A percentile compares a stretch with the other conserved stretches of the same genome.
These are phyloP conservation scores for Pichia cephalocereana DNA, from an alignment of 805 yeast genomes.

Conservation along the genomic window DNA sequence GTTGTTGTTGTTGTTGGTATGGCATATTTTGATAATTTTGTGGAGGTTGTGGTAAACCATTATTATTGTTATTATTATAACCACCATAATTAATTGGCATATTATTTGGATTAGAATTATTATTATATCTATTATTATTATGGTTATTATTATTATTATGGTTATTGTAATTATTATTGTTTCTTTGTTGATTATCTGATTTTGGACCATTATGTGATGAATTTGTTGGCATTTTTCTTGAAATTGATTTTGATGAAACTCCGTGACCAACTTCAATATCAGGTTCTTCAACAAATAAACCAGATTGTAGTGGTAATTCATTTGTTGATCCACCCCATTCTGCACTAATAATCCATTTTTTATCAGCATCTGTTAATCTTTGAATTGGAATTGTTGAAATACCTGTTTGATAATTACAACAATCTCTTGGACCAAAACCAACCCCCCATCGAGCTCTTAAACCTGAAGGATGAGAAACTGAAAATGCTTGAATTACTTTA, in stretches of 20 bases:
- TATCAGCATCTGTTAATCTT: constrained; percentile 90
- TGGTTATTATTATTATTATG: background rate
- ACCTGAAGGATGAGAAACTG: constrained; percentile 49
- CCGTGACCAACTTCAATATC: constrained; percentile 96
- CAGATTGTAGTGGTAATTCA: constrained; percentile 69
- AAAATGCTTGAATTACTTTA: constrained; percentile 61
- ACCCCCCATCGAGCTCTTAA: constrained; percentile 97
- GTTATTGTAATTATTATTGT: background rate
- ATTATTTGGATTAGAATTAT: constrained; percentile 13
- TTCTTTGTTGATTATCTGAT: constrained; percentile 36
- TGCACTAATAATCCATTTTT: constrained; percentile 78
- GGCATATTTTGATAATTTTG: constrained; percentile 7
- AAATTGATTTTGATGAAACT: constrained; percentile 83
- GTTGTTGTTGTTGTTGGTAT: constrained; percentile 11
- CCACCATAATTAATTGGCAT: constrained; percentile 13
- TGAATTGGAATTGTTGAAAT: constrained; percentile 77
- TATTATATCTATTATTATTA: background rate
- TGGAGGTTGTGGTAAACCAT: constrained; percentile 1
- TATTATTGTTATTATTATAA: background rate
- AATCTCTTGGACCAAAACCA: constrained; percentile 97
- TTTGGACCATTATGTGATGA: constrained; percentile 79
- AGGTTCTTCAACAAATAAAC: constrained; percentile 89
- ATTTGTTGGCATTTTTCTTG: constrained; percentile 88
- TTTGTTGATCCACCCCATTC: constrained; percentile 94
- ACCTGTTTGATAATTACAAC: constrained; percentile 92